Conservation (phyloP, 176 grass and related monocot genomes). For the Eragrostis nindensis region DNA sequence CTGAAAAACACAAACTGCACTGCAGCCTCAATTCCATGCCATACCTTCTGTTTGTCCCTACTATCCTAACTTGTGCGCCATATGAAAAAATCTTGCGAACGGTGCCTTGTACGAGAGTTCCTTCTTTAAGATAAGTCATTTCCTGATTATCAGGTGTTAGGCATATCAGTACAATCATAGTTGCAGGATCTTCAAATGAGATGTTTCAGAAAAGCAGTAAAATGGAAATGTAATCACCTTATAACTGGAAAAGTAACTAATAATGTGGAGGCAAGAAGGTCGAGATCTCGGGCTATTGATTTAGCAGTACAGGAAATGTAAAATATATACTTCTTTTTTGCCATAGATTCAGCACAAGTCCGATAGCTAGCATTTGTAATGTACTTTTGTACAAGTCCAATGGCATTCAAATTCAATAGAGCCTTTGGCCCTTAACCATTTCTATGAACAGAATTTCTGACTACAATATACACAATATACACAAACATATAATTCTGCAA, state of each 20-base stretch:
- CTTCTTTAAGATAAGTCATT: constrained; percentile 81
- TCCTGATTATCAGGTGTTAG: constrained; percentile 52
- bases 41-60: constrained; percentile 81
- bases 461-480: neutral
- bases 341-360: too few relatives aligned
- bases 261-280: neutral
- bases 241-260: constrained; percentile 29
- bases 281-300: neutral
- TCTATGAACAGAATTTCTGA: neutral
- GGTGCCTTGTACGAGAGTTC: constrained; percentile 80
- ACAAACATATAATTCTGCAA: too few relatives aligned
- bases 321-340: too few relatives aligned
- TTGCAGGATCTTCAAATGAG: neutral
- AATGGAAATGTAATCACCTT: neutral
- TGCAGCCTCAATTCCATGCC: neutral
- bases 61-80: constrained; percentile 78
- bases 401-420: neutral
- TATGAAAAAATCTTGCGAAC: constrained; percentile 76
- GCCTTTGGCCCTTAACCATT: neutral
- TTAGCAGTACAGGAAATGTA: constrained; percentile 4
- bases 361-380: too few relatives aligned
- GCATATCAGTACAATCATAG: neutral
- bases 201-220: neutral
- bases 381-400: neutral
- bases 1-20: neutral